Conservation (phyloP, 305 asterid species). For the Fraxinus angustifolia region DNA sequence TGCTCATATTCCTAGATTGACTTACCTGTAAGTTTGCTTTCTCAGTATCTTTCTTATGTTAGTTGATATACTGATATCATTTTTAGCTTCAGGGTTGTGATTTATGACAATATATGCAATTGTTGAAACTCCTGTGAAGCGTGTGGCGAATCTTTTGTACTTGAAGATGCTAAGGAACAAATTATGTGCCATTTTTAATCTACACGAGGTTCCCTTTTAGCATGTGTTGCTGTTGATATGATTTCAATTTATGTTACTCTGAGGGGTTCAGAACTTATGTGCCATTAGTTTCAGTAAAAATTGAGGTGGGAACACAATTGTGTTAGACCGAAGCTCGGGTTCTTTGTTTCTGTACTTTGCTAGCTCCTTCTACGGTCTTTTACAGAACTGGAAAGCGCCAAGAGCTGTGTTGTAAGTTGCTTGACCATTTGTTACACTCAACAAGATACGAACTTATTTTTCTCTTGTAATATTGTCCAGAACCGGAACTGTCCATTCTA, state of each 20-base stretch:
- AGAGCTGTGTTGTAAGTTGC: neutral
- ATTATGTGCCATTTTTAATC: neutral
- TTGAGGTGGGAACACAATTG: neutral
- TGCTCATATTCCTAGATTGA: slow-evolving; percentile 79
- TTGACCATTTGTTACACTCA: neutral
- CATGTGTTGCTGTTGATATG: neutral
- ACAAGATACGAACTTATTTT: neutral
- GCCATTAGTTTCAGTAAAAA: neutral
- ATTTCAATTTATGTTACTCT: neutral
- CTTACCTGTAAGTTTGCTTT: slow-evolving; percentile 68
- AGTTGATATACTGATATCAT: neutral
- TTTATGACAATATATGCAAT: neutral
- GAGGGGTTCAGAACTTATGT: neutral
- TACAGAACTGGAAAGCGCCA: neutral
- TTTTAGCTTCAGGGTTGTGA: neutral
- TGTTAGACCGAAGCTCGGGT: neutral
- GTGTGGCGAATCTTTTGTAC: neutral
- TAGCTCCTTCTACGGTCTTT: neutral
- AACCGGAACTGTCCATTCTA: neutral
- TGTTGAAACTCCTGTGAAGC: neutral
- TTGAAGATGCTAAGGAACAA: neutral
- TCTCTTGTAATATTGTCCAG: neutral
- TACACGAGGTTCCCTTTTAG: neutral
- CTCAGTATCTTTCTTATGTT: neutral
- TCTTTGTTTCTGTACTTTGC: neutral